phyloP scores from a whole-genome alignment of 352 stramenopile species.

The Globisporangium emineosum region DNA sequence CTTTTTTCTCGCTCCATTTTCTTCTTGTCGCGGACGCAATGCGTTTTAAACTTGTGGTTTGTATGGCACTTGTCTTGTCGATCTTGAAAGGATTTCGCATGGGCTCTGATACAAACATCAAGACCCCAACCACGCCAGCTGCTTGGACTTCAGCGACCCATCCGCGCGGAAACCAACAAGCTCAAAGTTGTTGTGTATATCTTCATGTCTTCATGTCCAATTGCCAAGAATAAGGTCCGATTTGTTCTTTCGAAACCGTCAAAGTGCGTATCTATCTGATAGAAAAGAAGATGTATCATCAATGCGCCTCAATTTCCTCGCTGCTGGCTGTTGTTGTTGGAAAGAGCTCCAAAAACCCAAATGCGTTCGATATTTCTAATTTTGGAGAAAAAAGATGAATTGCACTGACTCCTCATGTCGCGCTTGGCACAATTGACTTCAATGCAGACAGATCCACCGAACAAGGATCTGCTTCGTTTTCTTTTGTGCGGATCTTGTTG shows the following conservation, averaged over 20 bases:
- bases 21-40: background rate
- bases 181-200: too few species aligned
- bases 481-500: background rate
- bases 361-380: conserved; percentile 6
- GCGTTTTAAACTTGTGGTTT: background rate
- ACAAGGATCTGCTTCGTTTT: background rate
- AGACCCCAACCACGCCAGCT: background rate
- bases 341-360: background rate
- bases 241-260: background rate
- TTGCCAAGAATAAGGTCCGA: background rate
- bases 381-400: conserved; percentile 10
- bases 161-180: background rate
- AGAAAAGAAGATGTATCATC: conserved; percentile 4
- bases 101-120: too few species aligned
- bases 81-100: background rate
- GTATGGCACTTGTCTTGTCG: background rate
- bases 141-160: background rate
- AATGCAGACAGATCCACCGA: conserved; percentile 7
- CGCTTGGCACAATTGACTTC: conserved; percentile 3
- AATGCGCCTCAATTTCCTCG: background rate
- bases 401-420: conserved; percentile 12
- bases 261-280: background rate
- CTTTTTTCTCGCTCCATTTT: conserved; percentile 1
- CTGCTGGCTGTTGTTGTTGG: background rate
- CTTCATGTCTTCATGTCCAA: background rate